These are phyloP conservation scores for Fusarium pseudoanthophilum DNA, from an alignment of 2,329 filamentous ascomycete genomes.

Conservation along the genomic window DNA sequence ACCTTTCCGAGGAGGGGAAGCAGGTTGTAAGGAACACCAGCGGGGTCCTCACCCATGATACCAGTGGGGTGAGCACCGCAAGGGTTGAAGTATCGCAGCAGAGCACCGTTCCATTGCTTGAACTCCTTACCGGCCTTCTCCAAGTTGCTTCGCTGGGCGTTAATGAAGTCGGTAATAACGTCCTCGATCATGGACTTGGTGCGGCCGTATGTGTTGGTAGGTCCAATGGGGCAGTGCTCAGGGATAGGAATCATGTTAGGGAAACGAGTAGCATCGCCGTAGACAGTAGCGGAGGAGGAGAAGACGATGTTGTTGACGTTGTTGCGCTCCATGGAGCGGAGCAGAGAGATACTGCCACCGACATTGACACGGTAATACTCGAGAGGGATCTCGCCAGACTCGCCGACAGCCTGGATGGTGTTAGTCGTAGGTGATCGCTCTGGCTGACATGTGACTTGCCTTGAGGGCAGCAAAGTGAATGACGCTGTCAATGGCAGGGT, in stretches of 20 bases:
- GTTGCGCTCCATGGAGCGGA: constrained; percentile 87
- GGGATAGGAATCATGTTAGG: constrained; percentile 99
- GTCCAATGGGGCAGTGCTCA: constrained; percentile 93
- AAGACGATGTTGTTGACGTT: constrained; percentile 98
- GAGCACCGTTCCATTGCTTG: constrained; percentile 90
- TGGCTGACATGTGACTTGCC: constrained; percentile 59
- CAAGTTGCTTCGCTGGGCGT: constrained; percentile 84
- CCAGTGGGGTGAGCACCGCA: constrained; percentile 93
- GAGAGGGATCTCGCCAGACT: constrained; percentile 91
- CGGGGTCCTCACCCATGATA: constrained; percentile 97
- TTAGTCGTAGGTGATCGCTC: constrained; percentile 11
- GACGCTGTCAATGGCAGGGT: constrained; percentile 95
- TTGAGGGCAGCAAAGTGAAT: constrained; percentile 99
- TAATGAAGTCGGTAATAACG: constrained; percentile 91
- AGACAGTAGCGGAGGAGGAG: constrained; percentile 97
- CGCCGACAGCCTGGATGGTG: constrained; percentile 83
- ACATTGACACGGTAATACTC: constrained; percentile 99
- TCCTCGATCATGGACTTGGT: constrained; percentile 94
- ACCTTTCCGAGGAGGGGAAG: constrained; percentile 95
- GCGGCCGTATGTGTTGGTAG: constrained; percentile 97
- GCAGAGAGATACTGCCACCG: constrained; percentile 86
- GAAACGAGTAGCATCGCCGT: constrained; percentile 96
- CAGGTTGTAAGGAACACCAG: constrained; percentile 95
- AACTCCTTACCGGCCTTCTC: constrained; percentile 81
- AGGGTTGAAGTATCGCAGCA: constrained; percentile 98